Evolutionary conservation across 2,329 filamentous ascomycete species (phyloP).

Genomic region (Didymella pinodella): DNA sequence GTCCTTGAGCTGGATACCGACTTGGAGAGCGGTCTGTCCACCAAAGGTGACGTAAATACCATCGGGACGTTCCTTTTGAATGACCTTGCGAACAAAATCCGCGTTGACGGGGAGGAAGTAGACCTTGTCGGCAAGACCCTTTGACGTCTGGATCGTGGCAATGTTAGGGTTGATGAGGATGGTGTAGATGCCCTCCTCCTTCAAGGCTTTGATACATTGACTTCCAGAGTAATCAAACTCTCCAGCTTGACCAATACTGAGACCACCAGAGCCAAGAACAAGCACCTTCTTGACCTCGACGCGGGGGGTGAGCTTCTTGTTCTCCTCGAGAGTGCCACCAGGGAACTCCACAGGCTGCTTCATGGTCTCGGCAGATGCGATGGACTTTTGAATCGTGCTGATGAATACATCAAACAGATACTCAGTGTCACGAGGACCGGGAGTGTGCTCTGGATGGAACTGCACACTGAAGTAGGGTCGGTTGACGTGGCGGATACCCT

Average conservation of each 20-base stretch:
- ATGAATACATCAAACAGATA: constrained; percentile 98
- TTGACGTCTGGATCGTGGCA: constrained; percentile 97
- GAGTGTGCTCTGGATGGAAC: constrained; percentile 97
- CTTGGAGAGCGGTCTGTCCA: constrained; percentile 94
- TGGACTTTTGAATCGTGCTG: constrained; percentile 76
- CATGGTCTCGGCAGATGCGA: constrained; percentile 72
- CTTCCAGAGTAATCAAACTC: constrained; percentile 99
- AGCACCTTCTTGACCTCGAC: constrained; percentile 94
- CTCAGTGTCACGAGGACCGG: constrained; percentile 93
- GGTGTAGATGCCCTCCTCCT: constrained; percentile 97
- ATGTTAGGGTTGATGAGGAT: constrained; percentile 99
- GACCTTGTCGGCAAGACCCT: constrained; percentile 96
- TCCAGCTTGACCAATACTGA: constrained; percentile 96
- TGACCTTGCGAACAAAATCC: constrained; percentile 97
- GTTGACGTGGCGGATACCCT: constrained; percentile 87
- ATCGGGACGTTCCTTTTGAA: constrained; percentile 91
- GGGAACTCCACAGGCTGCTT: constrained; percentile 82
- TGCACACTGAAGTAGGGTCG: constrained; percentile 99
- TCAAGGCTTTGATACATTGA: constrained; percentile 97
- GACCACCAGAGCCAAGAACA: constrained; percentile 89
- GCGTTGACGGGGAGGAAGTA: constrained; percentile 98
- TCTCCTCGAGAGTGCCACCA: constrained; percentile 81
- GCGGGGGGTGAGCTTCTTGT: constrained; percentile 75
- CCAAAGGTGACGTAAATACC: constrained; percentile 98
- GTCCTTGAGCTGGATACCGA: constrained; percentile 96